Evolutionary conservation across 1,284 basidiomycete genomes (phyloP).

Genomic region (Ganoderma resinaceum): DNA sequence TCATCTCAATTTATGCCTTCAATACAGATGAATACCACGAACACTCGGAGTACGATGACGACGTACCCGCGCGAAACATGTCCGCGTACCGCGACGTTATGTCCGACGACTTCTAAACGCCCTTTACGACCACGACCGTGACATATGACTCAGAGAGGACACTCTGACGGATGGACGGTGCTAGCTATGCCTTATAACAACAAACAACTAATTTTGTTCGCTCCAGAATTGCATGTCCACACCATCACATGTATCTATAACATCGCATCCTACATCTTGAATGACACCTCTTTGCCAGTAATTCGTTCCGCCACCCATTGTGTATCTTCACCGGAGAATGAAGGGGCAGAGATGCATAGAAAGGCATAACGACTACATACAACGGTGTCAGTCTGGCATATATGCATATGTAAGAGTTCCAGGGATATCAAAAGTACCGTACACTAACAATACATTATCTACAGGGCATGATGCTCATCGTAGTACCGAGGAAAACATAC

Average conservation of each 20-base stretch:
- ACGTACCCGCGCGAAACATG: conserved; percentile 16
- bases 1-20: background rate
- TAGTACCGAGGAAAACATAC: background rate
- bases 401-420: conserved; percentile 3
- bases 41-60: conserved; percentile 27
- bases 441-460: conserved; percentile 6
- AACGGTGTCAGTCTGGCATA: background rate
- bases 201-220: background rate
- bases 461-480: background rate
- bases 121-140: background rate
- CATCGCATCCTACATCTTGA: conserved; percentile 1
- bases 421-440: background rate
- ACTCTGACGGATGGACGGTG: conserved; percentile 5
- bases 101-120: conserved; percentile 13
- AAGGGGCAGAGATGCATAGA: background rate
- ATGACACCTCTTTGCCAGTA: background rate
- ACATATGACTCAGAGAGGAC: background rate
- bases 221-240: background rate
- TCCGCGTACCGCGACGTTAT: conserved; percentile 22
- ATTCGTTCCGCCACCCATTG: background rate
- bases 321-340: background rate
- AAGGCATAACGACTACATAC: conserved; percentile 6
- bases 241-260: conserved; percentile 1
- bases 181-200: background rate
- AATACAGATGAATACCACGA: conserved; percentile 35